These are phyloP conservation scores for Elsinoe necatrix DNA, from an alignment of 2,329 filamentous ascomycete species.

Conservation along the genomic window DNA sequence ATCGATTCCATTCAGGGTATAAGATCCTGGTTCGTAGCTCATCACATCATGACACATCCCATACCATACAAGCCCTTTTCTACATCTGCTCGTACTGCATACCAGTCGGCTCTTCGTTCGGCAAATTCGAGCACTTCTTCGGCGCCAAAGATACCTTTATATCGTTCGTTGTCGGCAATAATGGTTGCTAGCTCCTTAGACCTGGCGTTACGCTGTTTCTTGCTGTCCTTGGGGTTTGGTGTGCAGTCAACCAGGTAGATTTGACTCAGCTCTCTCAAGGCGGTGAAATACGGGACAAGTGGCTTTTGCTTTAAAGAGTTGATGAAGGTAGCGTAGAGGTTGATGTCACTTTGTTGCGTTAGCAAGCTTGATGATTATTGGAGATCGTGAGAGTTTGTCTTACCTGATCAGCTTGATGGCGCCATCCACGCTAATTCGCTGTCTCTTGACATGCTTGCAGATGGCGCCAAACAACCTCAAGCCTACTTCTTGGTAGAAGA, in stretches of 20 bases:
- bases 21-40: background rate
- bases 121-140: conserved; percentile 98
- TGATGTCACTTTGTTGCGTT: conserved; percentile 67
- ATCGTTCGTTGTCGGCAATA: conserved; percentile 84
- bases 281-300: conserved; percentile 81
- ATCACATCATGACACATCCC: conserved; percentile 75
- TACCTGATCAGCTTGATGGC: conserved; percentile 79
- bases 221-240: conserved; percentile 23
- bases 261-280: conserved; percentile 83
- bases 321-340: conserved; percentile 81
- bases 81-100: conserved; percentile 75
- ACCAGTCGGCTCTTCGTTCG: conserved; percentile 90
- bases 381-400: conserved; percentile 17
- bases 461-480: conserved; percentile 82
- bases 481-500: conserved; percentile 97
- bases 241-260: conserved; percentile 76
- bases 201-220: conserved; percentile 49
- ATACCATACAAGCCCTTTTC: conserved; percentile 97
- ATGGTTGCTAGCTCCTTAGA: conserved; percentile 92
- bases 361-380: background rate
- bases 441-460: conserved; percentile 95
- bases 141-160: conserved; percentile 83
- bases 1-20: background rate
- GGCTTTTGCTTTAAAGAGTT: conserved; percentile 73
- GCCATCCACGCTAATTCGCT: conserved; percentile 81